phyloP scores from a whole-genome alignment of 805 yeast species.

The Metschnikowia bowlesiae region DNA sequence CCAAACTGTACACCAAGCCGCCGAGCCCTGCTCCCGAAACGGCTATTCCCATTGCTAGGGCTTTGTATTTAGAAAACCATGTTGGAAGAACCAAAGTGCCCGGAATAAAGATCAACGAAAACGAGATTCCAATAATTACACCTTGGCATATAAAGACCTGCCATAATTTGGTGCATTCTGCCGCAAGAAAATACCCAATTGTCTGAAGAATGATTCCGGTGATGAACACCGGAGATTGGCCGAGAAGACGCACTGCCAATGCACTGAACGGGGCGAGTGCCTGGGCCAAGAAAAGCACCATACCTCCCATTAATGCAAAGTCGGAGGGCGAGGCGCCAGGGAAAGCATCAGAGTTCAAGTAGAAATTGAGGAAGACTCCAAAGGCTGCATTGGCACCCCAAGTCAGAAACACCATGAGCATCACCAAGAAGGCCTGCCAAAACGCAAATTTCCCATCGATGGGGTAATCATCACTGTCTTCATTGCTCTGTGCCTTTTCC shows the following conservation, averaged over 20 bases:
- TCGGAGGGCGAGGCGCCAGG: constrained; percentile 54
- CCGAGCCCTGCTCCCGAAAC: constrained; percentile 50
- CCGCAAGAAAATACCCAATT: constrained; percentile 54
- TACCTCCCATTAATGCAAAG: constrained; percentile 65
- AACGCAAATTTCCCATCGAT: constrained; percentile 17
- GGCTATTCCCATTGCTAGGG: constrained; percentile 48
- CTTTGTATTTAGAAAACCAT: constrained; percentile 64
- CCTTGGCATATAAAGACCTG: constrained; percentile 68
- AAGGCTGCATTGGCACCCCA: constrained; percentile 58
- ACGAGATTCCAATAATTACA: constrained; percentile 51
- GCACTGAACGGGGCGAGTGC: constrained; percentile 48
- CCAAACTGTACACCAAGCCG: constrained; percentile 45
- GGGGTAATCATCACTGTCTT: constrained; percentile 12
- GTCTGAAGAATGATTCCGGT: constrained; percentile 51
- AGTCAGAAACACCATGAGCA: constrained; percentile 43
- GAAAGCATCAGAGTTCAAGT: constrained; percentile 39
- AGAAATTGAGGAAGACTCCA: constrained; percentile 56
- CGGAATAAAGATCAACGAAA: constrained; percentile 55
- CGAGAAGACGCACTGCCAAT: constrained; percentile 42
- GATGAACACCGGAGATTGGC: constrained; percentile 44
- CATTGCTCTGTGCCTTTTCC: not conserved
- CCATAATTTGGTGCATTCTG: constrained; percentile 57
- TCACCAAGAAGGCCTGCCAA: constrained; percentile 21
- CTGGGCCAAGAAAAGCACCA: constrained; percentile 60
- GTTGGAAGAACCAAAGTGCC: constrained; percentile 60